Conservation (phyloP, 2,329 filamentous ascomycete species). For the Boeremia exigua region DNA sequence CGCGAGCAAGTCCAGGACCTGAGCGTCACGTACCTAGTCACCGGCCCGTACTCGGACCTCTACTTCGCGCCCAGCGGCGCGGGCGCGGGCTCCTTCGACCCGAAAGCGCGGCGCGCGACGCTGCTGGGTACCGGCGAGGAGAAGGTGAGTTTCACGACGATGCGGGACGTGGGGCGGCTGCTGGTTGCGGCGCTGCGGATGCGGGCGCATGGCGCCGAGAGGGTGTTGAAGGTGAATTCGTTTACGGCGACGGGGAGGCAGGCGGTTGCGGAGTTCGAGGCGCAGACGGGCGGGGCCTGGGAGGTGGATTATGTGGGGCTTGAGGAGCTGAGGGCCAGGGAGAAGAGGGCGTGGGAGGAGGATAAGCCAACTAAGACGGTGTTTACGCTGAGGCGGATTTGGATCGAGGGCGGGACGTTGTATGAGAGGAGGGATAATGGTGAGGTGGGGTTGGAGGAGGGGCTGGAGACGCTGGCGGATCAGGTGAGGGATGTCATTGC, state of each 20-base stretch:
- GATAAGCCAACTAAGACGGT: conserved; percentile 59
- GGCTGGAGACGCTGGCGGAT: conserved; percentile 59
- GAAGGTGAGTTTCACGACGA: conserved; percentile 71
- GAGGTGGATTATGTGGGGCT: conserved; percentile 60
- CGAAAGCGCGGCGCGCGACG: conserved; percentile 62
- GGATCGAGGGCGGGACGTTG: conserved; percentile 74
- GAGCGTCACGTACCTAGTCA: conserved; percentile 71
- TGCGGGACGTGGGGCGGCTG: conserved; percentile 73
- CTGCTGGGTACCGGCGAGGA: conserved; percentile 68
- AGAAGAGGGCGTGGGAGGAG: conserved; percentile 65
- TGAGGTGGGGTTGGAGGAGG: conserved; percentile 54
- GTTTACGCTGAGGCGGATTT: conserved; percentile 71
- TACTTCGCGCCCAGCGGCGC: conserved; percentile 57
- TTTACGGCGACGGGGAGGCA: conserved; percentile 70
- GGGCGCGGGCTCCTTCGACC: conserved; percentile 65
- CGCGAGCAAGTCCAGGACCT: conserved; percentile 60
- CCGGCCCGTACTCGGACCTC: conserved; percentile 71
- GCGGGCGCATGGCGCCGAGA: conserved; percentile 52
- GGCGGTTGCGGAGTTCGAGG: conserved; percentile 71
- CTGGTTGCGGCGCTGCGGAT: conserved; percentile 67
- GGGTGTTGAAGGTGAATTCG: conserved; percentile 71
- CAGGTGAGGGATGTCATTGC: conserved; percentile 47
- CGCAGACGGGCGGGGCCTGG: conserved; percentile 67
- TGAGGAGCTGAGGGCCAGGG: conserved; percentile 60
- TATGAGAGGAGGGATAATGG: conserved; percentile 73